Evolutionary conservation across 495 filamentous ascomycete genomes (phyloP).

Genomic region (Daldinia childiae): DNA sequence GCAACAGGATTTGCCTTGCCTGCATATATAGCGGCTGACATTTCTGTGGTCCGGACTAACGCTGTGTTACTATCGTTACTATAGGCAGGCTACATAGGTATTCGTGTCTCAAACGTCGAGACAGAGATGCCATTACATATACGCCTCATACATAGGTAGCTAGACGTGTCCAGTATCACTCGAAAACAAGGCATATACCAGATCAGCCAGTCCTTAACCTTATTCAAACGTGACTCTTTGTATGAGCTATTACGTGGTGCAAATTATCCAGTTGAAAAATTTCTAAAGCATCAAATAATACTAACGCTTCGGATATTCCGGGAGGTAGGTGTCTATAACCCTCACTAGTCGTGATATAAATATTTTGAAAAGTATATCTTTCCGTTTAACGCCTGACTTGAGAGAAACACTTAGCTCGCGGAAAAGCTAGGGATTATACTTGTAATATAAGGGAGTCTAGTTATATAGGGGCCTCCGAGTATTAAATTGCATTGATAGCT

Average conservation of each 20-base stretch:
- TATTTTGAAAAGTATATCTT: not conserved
- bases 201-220: not conserved
- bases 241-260: not conserved
- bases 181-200: not conserved
- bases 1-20: conserved; percentile 33
- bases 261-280: too few species aligned
- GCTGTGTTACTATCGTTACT: conserved; percentile 26
- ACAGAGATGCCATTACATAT: not conserved
- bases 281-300: too few species aligned
- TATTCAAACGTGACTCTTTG: not conserved
- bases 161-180: not conserved
- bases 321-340: not conserved
- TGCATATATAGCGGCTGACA: conserved; percentile 26
- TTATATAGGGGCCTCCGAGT: not conserved
- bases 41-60: conserved; percentile 24
- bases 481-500: not conserved
- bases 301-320: not conserved
- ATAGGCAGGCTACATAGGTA: conserved; percentile 1
- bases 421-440: not conserved
- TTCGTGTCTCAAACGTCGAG: conserved; percentile 5
- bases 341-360: not conserved
- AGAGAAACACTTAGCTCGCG: not conserved
- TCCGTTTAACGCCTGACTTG: not conserved
- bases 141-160: conserved; percentile 16
- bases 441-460: not conserved